Base-by-base conservation (phyloP, 305 asterid species). In the Ruellia speciosa region DNA sequence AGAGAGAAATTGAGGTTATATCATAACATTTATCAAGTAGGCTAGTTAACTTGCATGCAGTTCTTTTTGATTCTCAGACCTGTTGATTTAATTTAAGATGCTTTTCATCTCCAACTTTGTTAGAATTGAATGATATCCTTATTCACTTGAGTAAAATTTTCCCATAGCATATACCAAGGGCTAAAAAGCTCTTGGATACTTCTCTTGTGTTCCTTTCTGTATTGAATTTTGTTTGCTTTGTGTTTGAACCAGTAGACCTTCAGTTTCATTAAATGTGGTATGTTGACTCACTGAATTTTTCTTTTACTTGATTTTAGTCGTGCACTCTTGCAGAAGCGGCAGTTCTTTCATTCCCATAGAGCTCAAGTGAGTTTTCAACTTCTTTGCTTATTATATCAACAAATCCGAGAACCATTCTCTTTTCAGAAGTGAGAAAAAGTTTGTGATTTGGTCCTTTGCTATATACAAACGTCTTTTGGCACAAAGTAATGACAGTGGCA, bases 281-380 rank as follows among this genome's bases (percentile, higher is more conserved):
- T 43, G 11, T 43, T 12, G 49, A n/a, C 49, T n/a, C 14, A 43
- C 10, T 43, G 3, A 4, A 12, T 12, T 14, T 49, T 16, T 31
- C 33, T 41, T 53, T 57, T 40, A 45, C 12, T 17, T 45, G 43
- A 7, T 58, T 20, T 68, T 87, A 93, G 99, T 58, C 95, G 96
- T 66, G 81, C 87, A 18, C 95, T 85, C 73, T 69, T 93, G 88
- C 95, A 84, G 81, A 93, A 81, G 78, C 84, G 99, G 67, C 97
- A 87, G 64, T 88, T 93, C 78, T 93, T 89, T 75, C 99, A 93
- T 73, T 93, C 99, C n/a, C 99, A 89, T 76, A 79, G 94, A 79
- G 99, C 99, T 58, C 99, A 93, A 81, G 99, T 93, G 79, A 86
- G 78, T 60, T 60, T 20, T 64, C 34, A 14, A 24, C 16, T 49